Evolutionary conservation across 352 stramenopile species (phyloP), one percentile per base, ranked within the genome.

Genomic region (Salisapilia sapeloensis): DNA sequence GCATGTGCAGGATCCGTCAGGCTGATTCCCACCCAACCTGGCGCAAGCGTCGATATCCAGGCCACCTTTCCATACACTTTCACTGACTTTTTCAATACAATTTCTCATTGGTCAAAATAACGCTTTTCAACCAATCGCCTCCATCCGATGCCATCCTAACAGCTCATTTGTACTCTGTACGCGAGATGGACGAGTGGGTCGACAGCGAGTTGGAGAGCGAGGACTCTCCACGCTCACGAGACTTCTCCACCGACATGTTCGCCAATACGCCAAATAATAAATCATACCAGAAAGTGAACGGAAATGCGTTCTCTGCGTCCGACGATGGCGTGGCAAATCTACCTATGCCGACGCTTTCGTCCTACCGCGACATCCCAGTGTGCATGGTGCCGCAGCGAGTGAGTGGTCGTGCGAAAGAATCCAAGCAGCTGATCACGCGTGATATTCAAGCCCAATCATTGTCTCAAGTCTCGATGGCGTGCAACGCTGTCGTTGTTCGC

Each of bases 181-280:
- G n/a, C 24, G n/a, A 28, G 9, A n/a, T 28, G 9, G 56, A 74
- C 24, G 55, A 79, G 27, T 81, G 62, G 59, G 50, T 65, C 18
- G 70, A 85, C 42, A 80, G 61, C 38, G 70, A 85, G 45, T 47
- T 80, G n/a, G n/a, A n/a, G n/a, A n/a, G n/a, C 15, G 70, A 83
- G 42, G 70, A 85, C 44, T 75, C 54, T 20, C 70, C 65, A 24
- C 48, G 50, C 38, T 71, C 51, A 6, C 56, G 65, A 32, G 58
- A 75, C 29, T 63, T 67, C 48, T 78, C 82, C 35, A 52, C 51
- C 47, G 56, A 50, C 47, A 77, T 85, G 63, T 85, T 85, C 45
- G 71, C 48, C 44, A 60, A 66, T 33, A 80, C 59, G 37, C 70
- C 70, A 21, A 85, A 85, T 46, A 31, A 53, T 40, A 20, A 25